These are phyloP conservation scores for Aureobasidium zeae DNA, from an alignment of 2,329 filamentous ascomycete genomes.

Conservation along the genomic window DNA sequence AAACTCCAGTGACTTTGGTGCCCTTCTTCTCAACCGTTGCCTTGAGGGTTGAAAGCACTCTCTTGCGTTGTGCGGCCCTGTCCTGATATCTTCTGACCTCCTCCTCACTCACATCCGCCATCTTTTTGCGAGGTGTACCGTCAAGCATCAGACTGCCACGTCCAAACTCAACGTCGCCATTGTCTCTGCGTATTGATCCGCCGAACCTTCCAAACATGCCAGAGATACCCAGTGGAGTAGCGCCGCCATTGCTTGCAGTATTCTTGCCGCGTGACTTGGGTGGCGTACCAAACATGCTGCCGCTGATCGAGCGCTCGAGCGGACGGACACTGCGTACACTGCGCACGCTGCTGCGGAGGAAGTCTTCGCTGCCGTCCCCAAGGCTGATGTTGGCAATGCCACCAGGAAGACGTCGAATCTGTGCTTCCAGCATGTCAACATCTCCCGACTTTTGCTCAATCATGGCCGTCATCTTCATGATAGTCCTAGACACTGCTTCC, in stretches of 20 bases:
- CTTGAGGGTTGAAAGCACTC: conserved; percentile 32
- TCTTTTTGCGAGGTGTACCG: conserved; percentile 28
- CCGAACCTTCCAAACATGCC: conserved; percentile 25
- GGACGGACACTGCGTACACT: conserved; percentile 23
- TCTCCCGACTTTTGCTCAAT: conserved; percentile 85
- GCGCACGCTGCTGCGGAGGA: conserved; percentile 25
- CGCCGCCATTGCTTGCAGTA: conserved; percentile 22
- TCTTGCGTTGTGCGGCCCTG: conserved; percentile 29
- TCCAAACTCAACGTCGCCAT: conserved; percentile 15
- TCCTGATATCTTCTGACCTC: conserved; percentile 32
- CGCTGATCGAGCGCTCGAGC: conserved; percentile 21
- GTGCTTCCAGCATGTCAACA: conserved; percentile 78
- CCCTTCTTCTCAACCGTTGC: conserved; percentile 20
- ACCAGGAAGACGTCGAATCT: conserved; percentile 60
- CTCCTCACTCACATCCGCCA: conserved; percentile 33
- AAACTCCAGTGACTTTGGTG: conserved; percentile 13
- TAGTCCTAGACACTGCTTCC: conserved; percentile 84
- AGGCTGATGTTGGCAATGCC: conserved; percentile 26
- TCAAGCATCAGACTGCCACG: conserved; percentile 20
- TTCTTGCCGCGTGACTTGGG: conserved; percentile 25
- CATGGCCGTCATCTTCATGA: conserved; percentile 85
- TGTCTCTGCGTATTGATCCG: conserved; percentile 20
- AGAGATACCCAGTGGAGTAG: conserved; percentile 28
- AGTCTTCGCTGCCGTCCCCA: conserved; percentile 24
- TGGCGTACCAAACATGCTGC: conserved; percentile 31